Percentiles rank a stretch among this genome's conserved stretches.
phyloP scores from a whole-genome alignment of 257 asterid genomes.

The Agastache rugosa region DNA sequence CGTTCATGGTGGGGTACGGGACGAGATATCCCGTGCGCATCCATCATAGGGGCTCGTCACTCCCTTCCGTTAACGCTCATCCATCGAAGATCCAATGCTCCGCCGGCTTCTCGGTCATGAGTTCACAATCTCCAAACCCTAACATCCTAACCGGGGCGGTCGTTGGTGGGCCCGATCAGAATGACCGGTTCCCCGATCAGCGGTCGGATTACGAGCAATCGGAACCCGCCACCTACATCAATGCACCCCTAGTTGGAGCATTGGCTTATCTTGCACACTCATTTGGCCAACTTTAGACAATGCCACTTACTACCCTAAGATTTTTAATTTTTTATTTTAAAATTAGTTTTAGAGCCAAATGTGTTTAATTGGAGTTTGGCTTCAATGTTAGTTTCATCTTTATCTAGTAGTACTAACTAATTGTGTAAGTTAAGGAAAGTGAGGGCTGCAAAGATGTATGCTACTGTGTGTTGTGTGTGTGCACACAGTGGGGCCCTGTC shows the following conservation, averaged over 20 bases:
- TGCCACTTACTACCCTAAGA: neutral
- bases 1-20: conserved; percentile 98
- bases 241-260: conserved; percentile 93
- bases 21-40: conserved; percentile 74
- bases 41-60: conserved; percentile 97
- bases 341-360: conserved; percentile 30
- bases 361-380: conserved; percentile 33
- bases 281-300: conserved; percentile 71
- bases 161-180: conserved; percentile 91
- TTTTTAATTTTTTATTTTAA: too few species aligned
- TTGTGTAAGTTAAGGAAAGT: neutral
- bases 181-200: conserved; percentile 81
- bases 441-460: neutral
- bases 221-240: conserved; percentile 95
- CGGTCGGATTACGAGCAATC: conserved; percentile 93
- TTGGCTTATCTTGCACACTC: conserved; percentile 93
- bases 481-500: conserved; percentile 1
- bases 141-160: conserved; percentile 77
- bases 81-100: conserved; percentile 83
- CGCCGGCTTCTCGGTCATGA: conserved; percentile 65
- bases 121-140: conserved; percentile 76
- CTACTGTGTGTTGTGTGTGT: neutral
- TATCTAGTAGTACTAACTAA: conserved; percentile 12
- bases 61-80: conserved; percentile 67
- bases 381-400: neutral